These are phyloP conservation scores for Cardamine occulta DNA, from an alignment of 345 rosid genomes.

Conservation along the genomic window DNA sequence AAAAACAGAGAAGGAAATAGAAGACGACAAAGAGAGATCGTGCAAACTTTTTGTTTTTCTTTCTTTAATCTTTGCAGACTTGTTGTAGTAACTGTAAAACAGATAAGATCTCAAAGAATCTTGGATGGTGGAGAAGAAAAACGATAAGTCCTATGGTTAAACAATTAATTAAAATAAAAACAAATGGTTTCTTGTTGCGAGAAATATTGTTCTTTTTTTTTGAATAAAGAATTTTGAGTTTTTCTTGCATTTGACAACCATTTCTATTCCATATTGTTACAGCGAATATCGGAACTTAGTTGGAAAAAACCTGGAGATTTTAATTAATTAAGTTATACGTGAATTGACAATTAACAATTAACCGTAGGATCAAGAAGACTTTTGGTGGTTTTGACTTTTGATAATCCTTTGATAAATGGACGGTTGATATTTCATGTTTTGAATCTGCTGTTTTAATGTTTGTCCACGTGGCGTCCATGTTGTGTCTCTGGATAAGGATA, in stretches of 20 bases:
- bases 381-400: slow-evolving; percentile 20
- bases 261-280: slow-evolving; percentile 33
- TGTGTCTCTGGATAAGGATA: slow-evolving; percentile 18
- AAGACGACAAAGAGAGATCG: slow-evolving; percentile 16
- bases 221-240: neutral
- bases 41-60: neutral
- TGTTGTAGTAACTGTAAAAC: slow-evolving; percentile 32
- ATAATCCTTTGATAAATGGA: slow-evolving; percentile 12
- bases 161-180: neutral
- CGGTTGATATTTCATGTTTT: neutral
- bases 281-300: slow-evolving; percentile 31
- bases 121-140: slow-evolving; percentile 29
- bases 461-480: slow-evolving; percentile 10
- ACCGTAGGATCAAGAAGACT: slow-evolving; percentile 15
- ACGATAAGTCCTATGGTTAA: slow-evolving; percentile 31
- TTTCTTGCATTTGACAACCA: slow-evolving; percentile 24
- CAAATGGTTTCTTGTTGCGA: slow-evolving; percentile 32
- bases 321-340: neutral
- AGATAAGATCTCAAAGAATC: slow-evolving; percentile 36
- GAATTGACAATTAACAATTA: neutral
- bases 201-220: neutral
- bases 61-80: slow-evolving; percentile 4
- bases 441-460: neutral
- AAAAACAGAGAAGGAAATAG: neutral
- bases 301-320: slow-evolving; percentile 25